These are phyloP conservation scores for Hymenoscyphus scutula DNA, from an alignment of 2,329 filamentous ascomycete species.

Conservation along the genomic window DNA sequence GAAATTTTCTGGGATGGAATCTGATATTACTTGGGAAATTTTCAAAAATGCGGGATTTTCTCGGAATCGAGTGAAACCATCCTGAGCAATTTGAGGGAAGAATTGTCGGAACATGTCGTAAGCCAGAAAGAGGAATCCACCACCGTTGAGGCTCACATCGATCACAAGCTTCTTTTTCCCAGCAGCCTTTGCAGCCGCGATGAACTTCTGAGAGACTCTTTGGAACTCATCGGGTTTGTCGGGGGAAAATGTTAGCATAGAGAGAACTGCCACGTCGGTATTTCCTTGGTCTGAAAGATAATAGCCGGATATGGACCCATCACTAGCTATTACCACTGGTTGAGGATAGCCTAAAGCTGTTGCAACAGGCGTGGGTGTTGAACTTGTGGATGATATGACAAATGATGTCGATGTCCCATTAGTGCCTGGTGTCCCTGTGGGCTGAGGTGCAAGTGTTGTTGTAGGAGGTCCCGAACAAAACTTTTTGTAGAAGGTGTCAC, in stretches of 20 bases:
- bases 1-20: neutral
- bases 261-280: constrained; percentile 21
- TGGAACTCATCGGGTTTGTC: constrained; percentile 20
- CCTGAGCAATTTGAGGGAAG: constrained; percentile 10
- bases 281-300: constrained; percentile 14
- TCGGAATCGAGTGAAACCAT: constrained; percentile 9
- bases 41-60: constrained; percentile 6
- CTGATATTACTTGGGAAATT: neutral
- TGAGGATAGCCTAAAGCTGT: constrained; percentile 17
- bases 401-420: neutral
- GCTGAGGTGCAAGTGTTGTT: neutral
- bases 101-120: constrained; percentile 12
- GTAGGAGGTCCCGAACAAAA: constrained; percentile 17
- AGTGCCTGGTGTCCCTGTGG: constrained; percentile 5
- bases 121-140: constrained; percentile 43
- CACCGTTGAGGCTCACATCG: constrained; percentile 57
- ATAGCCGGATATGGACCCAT: constrained; percentile 20
- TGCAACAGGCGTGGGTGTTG: constrained; percentile 4
- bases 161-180: constrained; percentile 58
- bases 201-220: constrained; percentile 35
- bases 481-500: constrained; percentile 18
- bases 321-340: constrained; percentile 17
- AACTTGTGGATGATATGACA: neutral
- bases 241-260: constrained; percentile 14
- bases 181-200: constrained; percentile 42